Evolutionary conservation across 140 eudicot genomes (phyloP).

Genomic region (Erigeron philadelphicus): DNA sequence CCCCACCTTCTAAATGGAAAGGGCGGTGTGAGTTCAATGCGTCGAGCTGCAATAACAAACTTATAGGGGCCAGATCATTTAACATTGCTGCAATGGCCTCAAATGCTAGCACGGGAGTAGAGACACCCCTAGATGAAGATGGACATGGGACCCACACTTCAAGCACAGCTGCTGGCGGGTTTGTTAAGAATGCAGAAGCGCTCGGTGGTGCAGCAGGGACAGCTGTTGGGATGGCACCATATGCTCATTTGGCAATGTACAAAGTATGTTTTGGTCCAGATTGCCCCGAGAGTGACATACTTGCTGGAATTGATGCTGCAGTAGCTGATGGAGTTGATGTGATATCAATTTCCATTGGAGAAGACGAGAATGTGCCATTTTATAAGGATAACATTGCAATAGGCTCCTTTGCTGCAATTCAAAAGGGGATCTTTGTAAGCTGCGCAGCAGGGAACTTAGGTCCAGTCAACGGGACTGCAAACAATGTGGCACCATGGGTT

Average conservation of each 20-base stretch:
- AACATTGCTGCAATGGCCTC: conserved; percentile 5
- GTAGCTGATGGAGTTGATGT: conserved; percentile 6
- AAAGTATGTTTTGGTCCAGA: conserved; percentile 1
- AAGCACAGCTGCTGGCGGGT: conserved; percentile 11
- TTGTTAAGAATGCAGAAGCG: conserved; percentile 12
- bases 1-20: conserved; percentile 10
- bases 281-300: conserved; percentile 10
- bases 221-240: neutral
- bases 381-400: neutral
- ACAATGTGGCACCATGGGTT: conserved; percentile 13
- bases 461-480: neutral
- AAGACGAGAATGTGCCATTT: neutral
- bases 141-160: conserved; percentile 10
- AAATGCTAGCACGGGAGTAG: neutral
- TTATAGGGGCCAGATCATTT: conserved; percentile 9
- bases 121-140: conserved; percentile 3
- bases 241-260: conserved; percentile 17
- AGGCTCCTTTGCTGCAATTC: conserved; percentile 2
- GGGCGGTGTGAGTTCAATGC: neutral
- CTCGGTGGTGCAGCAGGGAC: conserved; percentile 3
- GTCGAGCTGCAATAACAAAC: conserved; percentile 7
- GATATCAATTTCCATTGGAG: conserved; percentile 1
- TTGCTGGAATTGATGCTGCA: conserved; percentile 12
- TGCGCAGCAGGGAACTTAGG: neutral
- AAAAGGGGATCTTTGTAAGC: conserved; percentile 12